These are phyloP conservation scores for Trichoderma breve DNA, from an alignment of 2,329 filamentous ascomycete genomes.

Conservation along the genomic window DNA sequence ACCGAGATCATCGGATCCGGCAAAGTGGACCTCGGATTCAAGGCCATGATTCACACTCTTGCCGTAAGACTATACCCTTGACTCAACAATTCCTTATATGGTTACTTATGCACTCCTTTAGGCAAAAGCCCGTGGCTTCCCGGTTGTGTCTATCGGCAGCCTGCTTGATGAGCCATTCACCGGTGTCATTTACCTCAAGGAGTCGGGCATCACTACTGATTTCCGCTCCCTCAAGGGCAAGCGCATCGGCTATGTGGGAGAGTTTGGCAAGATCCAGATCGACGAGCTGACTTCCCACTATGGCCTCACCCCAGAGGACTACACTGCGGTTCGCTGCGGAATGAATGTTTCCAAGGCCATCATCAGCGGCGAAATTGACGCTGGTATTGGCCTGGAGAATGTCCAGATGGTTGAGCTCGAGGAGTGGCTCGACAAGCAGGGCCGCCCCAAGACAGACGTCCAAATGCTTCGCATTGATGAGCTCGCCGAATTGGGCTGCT, in stretches of 20 bases:
- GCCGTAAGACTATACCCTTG: constrained; percentile 48
- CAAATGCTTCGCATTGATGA: constrained; percentile 81
- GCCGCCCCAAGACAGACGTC: constrained; percentile 63
- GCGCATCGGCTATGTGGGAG: constrained; percentile 75
- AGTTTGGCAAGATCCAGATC: constrained; percentile 82
- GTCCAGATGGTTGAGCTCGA: constrained; percentile 81
- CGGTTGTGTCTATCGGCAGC: constrained; percentile 69
- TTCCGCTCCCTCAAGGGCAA: constrained; percentile 74
- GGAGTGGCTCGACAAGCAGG: constrained; percentile 66
- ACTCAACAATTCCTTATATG: neutral
- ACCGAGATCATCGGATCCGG: constrained; percentile 76
- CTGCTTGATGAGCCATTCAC: constrained; percentile 79
- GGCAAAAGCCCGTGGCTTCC: constrained; percentile 74
- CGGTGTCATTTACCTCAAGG: constrained; percentile 73
- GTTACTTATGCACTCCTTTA: constrained; percentile 28
- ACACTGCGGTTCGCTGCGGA: constrained; percentile 73
- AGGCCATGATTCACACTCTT: constrained; percentile 81
- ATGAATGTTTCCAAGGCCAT: constrained; percentile 81
- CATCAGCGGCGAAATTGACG: constrained; percentile 69
- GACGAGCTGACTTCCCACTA: constrained; percentile 78
- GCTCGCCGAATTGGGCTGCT: constrained; percentile 75
- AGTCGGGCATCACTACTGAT: constrained; percentile 70
- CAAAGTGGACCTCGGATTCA: constrained; percentile 77
- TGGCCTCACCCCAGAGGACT: constrained; percentile 69
- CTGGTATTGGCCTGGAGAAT: constrained; percentile 74